phyloP scores from a whole-genome alignment of 2,329 filamentous ascomycete species.

The Colletotrichum tanaceti region DNA sequence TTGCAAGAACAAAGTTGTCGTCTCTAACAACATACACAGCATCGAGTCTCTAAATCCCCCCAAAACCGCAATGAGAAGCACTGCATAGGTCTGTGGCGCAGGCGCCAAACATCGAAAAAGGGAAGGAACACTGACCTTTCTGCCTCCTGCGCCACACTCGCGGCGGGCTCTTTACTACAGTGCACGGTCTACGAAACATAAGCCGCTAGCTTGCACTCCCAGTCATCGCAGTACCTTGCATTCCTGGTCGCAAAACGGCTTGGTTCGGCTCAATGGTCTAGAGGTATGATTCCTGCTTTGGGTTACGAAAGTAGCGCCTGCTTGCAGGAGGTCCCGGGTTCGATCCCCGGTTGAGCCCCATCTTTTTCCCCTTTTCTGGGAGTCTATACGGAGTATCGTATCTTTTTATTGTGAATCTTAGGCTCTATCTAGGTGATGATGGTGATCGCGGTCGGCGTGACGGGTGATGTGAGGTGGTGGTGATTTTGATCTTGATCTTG shows the following conservation, averaged over 20 bases:
- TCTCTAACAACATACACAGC: background rate
- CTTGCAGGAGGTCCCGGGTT: slow-evolving; percentile 51
- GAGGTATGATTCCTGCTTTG: slow-evolving; percentile 52
- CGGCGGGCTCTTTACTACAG: background rate
- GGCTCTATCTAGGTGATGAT: too few relatives aligned
- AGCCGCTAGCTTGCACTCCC: background rate
- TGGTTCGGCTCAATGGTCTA: slow-evolving; percentile 47
- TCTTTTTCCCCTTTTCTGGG: slow-evolving; percentile 27
- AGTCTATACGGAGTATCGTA: background rate
- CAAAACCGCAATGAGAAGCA: too few relatives aligned
- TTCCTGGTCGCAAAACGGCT: background rate
- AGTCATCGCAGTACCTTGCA: slow-evolving; percentile 10
- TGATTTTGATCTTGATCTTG: too few relatives aligned
- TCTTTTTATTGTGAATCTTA: background rate
- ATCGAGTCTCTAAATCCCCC: too few relatives aligned
- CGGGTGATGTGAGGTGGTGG: too few relatives aligned
- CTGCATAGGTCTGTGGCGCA: background rate
- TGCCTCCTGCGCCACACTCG: background rate
- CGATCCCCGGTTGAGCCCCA: slow-evolving; percentile 48
- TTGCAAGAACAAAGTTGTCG: background rate
- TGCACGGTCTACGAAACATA: slow-evolving; percentile 4
- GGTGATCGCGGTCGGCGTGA: too few relatives aligned
- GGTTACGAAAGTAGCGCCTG: slow-evolving; percentile 31
- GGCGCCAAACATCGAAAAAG: background rate
- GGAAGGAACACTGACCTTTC: too few relatives aligned